Evolutionary conservation across 2,329 filamentous ascomycete species (phyloP), one percentile per base, ranked within the genome.

Genomic region (Aciculosporium take): DNA sequence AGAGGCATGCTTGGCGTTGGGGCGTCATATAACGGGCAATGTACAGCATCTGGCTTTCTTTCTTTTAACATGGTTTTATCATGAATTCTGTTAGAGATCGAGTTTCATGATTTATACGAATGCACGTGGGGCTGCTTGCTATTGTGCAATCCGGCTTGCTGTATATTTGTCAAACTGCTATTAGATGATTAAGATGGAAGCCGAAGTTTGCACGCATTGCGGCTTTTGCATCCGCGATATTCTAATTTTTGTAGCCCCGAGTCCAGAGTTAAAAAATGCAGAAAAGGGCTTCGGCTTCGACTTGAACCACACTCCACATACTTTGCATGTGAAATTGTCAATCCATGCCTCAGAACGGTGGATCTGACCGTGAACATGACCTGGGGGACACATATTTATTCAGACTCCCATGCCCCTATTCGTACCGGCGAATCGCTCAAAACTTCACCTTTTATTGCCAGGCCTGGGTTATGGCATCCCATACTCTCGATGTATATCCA

Each of bases 401-500:
- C 10, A 30, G 28, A 23, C 40, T 69, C 63, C 70, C 70, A 74
- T 1, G 48, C 44, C 1, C 64, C 62, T 7, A 65, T 52, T 9
- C 63, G 52, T 7, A 73, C 56, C 0, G 62, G 60, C 7, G 65
- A 64, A 42, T 71, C 71, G 42, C 68, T 72, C 15, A 71, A 58
- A 7, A 75, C 51, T 48, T 71, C 76, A 2, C 73, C 64, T 32
- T 65, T 61, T 7, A 84, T 71, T 43, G 65, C 59, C 20, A 63
- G 57, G 2, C 53, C 48, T 3, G 51, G 51, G 20, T 55, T 52
- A 20, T 55, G 67, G 9, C 71, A 72, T n/a, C 78, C 82, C 52
- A 89, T 72, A 48, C 82, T 72, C 60, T 95, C 87, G 32, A 95
- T 65, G 5, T 94, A 80, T 40, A 95, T 66, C 81, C 83, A 93